Base-by-base conservation (phyloP, 768 basidiomycete genomes). In the Pleurotus cornucopiae region DNA sequence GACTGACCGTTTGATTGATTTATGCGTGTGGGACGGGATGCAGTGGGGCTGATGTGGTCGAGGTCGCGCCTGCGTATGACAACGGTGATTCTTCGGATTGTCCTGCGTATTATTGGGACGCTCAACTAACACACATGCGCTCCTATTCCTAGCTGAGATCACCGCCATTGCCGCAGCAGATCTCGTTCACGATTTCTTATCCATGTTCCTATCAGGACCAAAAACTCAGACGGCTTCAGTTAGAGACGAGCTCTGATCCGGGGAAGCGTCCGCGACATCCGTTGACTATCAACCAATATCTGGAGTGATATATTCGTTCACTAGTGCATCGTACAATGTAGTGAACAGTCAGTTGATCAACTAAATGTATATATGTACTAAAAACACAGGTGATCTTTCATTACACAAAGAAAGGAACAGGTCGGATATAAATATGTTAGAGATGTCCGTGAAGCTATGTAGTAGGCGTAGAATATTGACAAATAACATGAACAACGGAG, bases 1-100 rank as follows among this genome's bases (percentile, higher is more conserved):
- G 49, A 34, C 30, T 34, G 30, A 3, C 30, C 30, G 9, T 34
- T 34, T 34, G 30, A 34, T 34, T 34, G 30, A 34, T 34, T 34
- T 34, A 34, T 11, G 30, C 30, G 30, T 34, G 30, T 34, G 30
- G 30, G 30, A 34, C 30, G 30, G 30, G 11, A 34, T 38, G 11
- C 63, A 86, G 86, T 34, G 88, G 87, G 26, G 83, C 82, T 6
- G 88, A 89, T 63, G 69, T 89, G 49, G 85, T 90, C 25, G 88
- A 89, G 67, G 88, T 91, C 26, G 72, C 86, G 1, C 88, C 88
- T 7, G 81, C 85, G 13, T 88, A 89, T 67, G 88, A 88, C 67
- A 75, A 83, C 58, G 86, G 85, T 84, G 56, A 45, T 14, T 16
- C 41, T 41, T 53, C 44, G 49, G 46, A 20, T 14, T 40, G 30